Conservation (phyloP, 441 rosid species). For the Adansonia rubrostipa region DNA sequence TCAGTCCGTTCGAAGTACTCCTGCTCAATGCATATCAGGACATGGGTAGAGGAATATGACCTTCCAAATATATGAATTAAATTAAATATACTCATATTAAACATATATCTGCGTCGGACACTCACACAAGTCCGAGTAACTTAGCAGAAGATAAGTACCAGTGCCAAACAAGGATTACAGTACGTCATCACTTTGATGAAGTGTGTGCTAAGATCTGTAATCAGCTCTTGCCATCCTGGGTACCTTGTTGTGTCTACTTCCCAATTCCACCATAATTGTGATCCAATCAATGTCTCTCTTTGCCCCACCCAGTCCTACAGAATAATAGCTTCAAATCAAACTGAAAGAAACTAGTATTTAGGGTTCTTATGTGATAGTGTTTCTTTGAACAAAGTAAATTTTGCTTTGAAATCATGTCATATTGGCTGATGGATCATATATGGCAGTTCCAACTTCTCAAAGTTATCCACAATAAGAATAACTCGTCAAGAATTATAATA, state of each 20-base stretch:
- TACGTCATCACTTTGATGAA: slow-evolving; percentile 68
- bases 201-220: slow-evolving; percentile 52
- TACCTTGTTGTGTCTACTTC: slow-evolving; percentile 66
- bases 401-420: background rate
- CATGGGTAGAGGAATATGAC: too few species aligned
- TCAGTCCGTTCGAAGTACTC: background rate
- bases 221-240: slow-evolving; percentile 56
- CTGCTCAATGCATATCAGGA: background rate
- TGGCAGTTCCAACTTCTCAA: background rate
- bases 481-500: background rate
- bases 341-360: background rate
- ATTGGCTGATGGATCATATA: background rate
- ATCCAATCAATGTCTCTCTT: slow-evolving; percentile 63
- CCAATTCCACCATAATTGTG: slow-evolving; percentile 87
- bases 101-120: too few species aligned
- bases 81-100: too few species aligned
- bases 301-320: slow-evolving; percentile 77
- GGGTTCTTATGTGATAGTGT: background rate
- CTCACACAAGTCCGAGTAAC: too few species aligned
- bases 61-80: too few species aligned
- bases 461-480: background rate
- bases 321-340: slow-evolving; percentile 20
- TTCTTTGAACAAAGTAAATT: background rate
- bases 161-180: slow-evolving; percentile 76
- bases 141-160: slow-evolving; percentile 40